Conservation (phyloP, 306 rosid genomes). For the Lotus japonicus region DNA sequence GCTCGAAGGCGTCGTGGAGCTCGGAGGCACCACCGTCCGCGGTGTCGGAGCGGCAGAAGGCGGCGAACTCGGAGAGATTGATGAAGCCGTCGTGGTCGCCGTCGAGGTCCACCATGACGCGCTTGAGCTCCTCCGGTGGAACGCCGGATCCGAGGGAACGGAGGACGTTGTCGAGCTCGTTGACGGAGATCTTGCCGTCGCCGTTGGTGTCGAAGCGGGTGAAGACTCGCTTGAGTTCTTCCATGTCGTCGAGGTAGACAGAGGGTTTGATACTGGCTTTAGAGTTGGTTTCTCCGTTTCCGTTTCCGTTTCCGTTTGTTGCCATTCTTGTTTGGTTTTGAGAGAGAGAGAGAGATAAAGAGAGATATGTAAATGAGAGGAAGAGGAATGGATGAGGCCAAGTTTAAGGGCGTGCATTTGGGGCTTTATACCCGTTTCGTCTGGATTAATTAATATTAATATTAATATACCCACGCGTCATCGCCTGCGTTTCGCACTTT, state of each 20-base stretch:
- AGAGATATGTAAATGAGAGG: too few relatives aligned
- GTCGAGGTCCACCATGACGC: constrained; percentile 81
- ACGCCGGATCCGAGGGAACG: constrained; percentile 48
- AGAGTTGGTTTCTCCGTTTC: too few relatives aligned
- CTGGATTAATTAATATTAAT: not conserved
- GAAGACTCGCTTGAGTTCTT: constrained; percentile 56
- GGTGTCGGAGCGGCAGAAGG: constrained; percentile 50
- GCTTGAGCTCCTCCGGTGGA: constrained; percentile 34
- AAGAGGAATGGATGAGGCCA: not conserved
- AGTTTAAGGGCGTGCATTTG: not conserved
- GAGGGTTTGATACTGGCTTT: constrained; percentile 8
- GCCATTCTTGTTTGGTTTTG: too few relatives aligned
- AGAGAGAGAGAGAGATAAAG: too few relatives aligned
- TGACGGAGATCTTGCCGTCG: constrained; percentile 80
- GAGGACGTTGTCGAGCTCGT: constrained; percentile 63
- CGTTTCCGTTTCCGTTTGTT: too few relatives aligned
- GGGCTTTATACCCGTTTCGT: not conserved
- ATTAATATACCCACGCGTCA: too few relatives aligned
- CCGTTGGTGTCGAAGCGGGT: constrained; percentile 75
- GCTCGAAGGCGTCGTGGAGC: constrained; percentile 74
- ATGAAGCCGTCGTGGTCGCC: constrained; percentile 71
- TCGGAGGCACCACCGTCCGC: constrained; percentile 44
- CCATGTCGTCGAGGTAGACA: constrained; percentile 33
- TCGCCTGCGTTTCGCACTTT: too few relatives aligned
- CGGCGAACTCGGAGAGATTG: constrained; percentile 59